A percentile compares a stretch with the other conserved stretches of the same genome.
These are phyloP conservation scores for Puccinia horiana DNA, from an alignment of 1,284 basidiomycete genomes.

Conservation along the genomic window DNA sequence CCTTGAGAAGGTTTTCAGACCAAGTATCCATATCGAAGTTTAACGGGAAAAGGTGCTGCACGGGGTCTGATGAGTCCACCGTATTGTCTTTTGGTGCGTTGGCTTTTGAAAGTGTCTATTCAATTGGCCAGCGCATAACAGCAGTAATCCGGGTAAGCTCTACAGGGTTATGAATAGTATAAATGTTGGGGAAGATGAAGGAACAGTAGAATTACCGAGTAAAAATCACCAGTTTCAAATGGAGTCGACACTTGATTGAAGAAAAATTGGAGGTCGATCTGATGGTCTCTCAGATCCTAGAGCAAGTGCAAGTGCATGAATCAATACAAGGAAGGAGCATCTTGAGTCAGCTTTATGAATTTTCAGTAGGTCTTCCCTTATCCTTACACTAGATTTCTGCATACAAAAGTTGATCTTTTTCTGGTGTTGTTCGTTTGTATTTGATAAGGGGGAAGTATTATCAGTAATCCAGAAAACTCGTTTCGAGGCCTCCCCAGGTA, in stretches of 20 bases:
- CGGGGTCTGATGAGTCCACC: neutral
- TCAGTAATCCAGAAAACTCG: slow-evolving; percentile 22
- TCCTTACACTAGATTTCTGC: neutral
- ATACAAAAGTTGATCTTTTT: neutral
- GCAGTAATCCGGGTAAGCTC: neutral
- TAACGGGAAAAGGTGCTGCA: neutral
- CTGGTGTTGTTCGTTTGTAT: neutral
- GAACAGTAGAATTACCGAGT: neutral
- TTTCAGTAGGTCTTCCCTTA: neutral
- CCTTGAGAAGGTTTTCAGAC: neutral
- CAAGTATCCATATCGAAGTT: neutral
- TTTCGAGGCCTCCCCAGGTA: neutral
- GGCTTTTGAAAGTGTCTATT: neutral
- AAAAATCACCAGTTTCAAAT: neutral
- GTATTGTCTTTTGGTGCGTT: neutral
- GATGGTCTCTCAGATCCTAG: neutral
- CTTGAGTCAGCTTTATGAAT: neutral
- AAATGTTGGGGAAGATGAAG: neutral
- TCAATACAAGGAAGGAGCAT: neutral
- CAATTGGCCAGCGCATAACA: neutral
- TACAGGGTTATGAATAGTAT: too few relatives aligned
- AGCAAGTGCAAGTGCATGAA: neutral
- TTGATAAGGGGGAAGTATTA: slow-evolving; percentile 12
- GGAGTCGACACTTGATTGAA: neutral
- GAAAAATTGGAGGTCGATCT: neutral